A percentile compares a stretch with the other conserved stretches of the same genome.
phyloP scores from a whole-genome alignment of 306 rosid genomes.

The Trifolium subterraneum region DNA sequence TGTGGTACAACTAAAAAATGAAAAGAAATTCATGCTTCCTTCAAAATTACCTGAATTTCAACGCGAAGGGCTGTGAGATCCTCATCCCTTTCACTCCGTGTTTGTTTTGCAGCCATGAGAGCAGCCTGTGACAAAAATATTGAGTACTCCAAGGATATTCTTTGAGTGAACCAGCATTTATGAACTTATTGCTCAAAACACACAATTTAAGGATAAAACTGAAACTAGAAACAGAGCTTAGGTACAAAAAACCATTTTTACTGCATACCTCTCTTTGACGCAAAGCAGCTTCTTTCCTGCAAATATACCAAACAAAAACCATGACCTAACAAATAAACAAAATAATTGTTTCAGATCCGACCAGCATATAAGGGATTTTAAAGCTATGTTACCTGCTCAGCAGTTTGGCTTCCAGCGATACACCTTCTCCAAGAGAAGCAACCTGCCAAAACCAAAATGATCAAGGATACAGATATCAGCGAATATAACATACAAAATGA shows the following conservation, averaged over 20 bases:
- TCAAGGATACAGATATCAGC: conserved; percentile 32
- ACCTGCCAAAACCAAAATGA: conserved; percentile 64
- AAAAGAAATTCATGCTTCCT: background rate
- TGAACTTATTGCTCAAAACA: conserved; percentile 32
- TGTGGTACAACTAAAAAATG: background rate
- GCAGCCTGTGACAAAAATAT: conserved; percentile 75
- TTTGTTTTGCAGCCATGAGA: conserved; percentile 89
- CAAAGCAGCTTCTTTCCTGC: conserved; percentile 95
- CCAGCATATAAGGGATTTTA: conserved; percentile 25
- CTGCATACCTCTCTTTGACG: conserved; percentile 92
- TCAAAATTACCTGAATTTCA: conserved; percentile 73
- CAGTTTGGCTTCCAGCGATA: conserved; percentile 91
- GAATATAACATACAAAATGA: conserved; percentile 9
- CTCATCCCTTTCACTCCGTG: conserved; percentile 74
- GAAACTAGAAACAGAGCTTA: conserved; percentile 25
- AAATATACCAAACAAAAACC: conserved; percentile 47
- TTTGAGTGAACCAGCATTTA: conserved; percentile 34
- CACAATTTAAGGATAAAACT: conserved; percentile 35
- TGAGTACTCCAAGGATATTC: conserved; percentile 43
- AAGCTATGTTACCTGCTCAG: conserved; percentile 70
- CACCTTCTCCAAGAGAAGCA: conserved; percentile 95
- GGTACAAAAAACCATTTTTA: conserved; percentile 29
- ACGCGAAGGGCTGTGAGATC: conserved; percentile 78
- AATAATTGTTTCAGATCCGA: background rate
- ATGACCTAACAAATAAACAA: conserved; percentile 36